Percentiles rank a stretch among this genome's conserved stretches.
Evolutionary conservation across 768 basidiomycete genomes (phyloP).

Genomic region (Serendipita sp.): DNA sequence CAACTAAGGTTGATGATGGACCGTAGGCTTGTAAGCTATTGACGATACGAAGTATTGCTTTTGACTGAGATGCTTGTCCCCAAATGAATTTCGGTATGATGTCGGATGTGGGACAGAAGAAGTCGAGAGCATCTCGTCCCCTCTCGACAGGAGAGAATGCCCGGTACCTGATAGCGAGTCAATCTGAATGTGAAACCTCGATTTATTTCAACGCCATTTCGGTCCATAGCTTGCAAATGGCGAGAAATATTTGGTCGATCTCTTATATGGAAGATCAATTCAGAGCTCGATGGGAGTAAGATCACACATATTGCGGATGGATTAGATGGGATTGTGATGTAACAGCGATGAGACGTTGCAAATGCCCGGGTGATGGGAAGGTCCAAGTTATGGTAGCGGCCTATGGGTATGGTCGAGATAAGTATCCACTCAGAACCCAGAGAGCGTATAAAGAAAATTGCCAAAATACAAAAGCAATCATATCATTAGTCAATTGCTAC

Average conservation of each 20-base stretch:
- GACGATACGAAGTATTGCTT: constrained; percentile 16
- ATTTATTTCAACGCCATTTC: constrained; percentile 11
- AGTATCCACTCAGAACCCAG: no score
- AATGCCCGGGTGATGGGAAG: no score
- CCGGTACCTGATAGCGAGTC: constrained; percentile 17
- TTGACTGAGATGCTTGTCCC: constrained; percentile 14
- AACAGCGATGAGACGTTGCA: no score
- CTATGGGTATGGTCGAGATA: no score
- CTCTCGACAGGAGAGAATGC: constrained; percentile 13
- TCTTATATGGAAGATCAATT: neutral
- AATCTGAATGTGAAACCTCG: constrained; percentile 14
- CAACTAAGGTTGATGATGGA: constrained; percentile 11
- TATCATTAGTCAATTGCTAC: no score
- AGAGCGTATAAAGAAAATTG: no score
- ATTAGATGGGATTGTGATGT: no score
- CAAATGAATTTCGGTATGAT: constrained; percentile 14
- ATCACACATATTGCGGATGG: no score
- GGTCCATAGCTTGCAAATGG: constrained; percentile 20
- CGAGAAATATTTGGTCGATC: constrained; percentile 11
- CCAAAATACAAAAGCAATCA: no score
- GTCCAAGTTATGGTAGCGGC: no score
- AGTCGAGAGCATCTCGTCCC: constrained; percentile 8
- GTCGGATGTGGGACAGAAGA: neutral
- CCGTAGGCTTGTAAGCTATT: constrained; percentile 14
- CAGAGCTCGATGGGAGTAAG: no score